Conservation (phyloP, 108 stramenopile genomes). For the Conticribra guillardii region DNA sequence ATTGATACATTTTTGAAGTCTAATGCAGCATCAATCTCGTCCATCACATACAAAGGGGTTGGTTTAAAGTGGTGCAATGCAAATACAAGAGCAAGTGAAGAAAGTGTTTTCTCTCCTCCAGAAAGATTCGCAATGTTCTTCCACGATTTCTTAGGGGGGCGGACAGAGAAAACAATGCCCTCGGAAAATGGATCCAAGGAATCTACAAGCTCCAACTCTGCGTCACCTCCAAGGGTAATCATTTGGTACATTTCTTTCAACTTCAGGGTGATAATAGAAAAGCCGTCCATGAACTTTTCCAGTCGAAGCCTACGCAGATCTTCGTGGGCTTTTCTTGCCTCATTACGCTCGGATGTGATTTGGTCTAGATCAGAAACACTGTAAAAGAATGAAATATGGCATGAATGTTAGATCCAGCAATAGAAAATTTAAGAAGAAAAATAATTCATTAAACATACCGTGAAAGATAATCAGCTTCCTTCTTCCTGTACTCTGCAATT, state of each 20-base stretch:
- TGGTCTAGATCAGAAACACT: slow-evolving; percentile 92
- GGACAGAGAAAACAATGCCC: slow-evolving; percentile 96
- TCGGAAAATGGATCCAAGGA: slow-evolving; percentile 99
- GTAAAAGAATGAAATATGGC: slow-evolving; percentile 7
- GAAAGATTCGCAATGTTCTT: slow-evolving; percentile 98
- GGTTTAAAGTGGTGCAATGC: slow-evolving; percentile 99
- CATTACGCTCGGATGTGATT: slow-evolving; percentile 87
- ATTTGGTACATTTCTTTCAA: slow-evolving; percentile 99
- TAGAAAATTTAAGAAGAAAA: neutral
- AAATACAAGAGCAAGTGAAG: slow-evolving; percentile 98
- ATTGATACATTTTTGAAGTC: slow-evolving; percentile 99
- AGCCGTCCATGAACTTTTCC: slow-evolving; percentile 99
- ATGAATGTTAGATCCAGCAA: slow-evolving; percentile 1
- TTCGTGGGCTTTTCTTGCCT: slow-evolving; percentile 84
- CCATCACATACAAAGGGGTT: slow-evolving; percentile 99
- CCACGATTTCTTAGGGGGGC: slow-evolving; percentile 99
- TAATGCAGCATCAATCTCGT: slow-evolving; percentile 99
- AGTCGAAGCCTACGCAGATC: slow-evolving; percentile 93
- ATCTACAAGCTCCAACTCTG: slow-evolving; percentile 98
- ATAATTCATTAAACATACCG: slow-evolving; percentile 48
- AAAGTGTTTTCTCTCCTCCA: slow-evolving; percentile 98
- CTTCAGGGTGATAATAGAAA: slow-evolving; percentile 94
- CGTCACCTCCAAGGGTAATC: slow-evolving; percentile 99
- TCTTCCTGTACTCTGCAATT: slow-evolving; percentile 92
- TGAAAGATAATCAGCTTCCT: slow-evolving; percentile 88